Evolutionary conservation across 352 stramenopile genomes (phyloP).

Genomic region (Phytopythium vexans): DNA sequence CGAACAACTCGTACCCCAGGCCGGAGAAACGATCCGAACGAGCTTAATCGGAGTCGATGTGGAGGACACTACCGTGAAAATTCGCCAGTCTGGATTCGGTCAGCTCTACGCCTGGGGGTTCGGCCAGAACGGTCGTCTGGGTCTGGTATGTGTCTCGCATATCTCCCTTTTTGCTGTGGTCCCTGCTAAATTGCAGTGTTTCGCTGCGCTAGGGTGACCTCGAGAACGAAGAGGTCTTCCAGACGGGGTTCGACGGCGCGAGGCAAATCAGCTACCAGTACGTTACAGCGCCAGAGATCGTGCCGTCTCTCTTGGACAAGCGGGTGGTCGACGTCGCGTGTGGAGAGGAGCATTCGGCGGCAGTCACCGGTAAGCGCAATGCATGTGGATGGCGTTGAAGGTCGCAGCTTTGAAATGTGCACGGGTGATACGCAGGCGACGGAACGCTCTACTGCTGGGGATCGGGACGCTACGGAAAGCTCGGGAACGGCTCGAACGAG

Average conservation of each 20-base stretch:
- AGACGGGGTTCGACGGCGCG: constrained; percentile 59
- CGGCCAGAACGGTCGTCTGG: constrained; percentile 59
- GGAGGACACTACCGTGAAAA: constrained; percentile 41
- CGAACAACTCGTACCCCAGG: constrained; percentile 10
- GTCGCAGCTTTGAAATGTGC: neutral
- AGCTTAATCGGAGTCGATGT: constrained; percentile 32
- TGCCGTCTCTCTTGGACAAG: constrained; percentile 43
- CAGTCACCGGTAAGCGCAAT: constrained; percentile 46
- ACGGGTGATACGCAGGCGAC: constrained; percentile 25
- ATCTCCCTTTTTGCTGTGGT: neutral
- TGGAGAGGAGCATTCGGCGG: constrained; percentile 63
- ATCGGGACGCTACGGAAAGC: constrained; percentile 55
- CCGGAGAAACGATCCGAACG: constrained; percentile 40
- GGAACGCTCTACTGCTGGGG: constrained; percentile 72
- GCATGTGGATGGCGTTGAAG: no score
- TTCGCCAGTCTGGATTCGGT: constrained; percentile 36
- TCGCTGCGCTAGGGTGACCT: constrained; percentile 39
- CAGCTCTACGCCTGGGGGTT: constrained; percentile 71
- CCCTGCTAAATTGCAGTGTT: neutral
- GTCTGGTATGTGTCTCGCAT: constrained; percentile 31
- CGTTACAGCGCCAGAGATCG: constrained; percentile 38
- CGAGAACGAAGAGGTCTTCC: constrained; percentile 65
- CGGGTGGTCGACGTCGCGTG: constrained; percentile 49
- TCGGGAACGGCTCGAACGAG: constrained; percentile 56
- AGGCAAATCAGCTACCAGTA: constrained; percentile 71